Base-by-base conservation (phyloP, 23 red algal genomes). In the Gracilaria caudata region DNA sequence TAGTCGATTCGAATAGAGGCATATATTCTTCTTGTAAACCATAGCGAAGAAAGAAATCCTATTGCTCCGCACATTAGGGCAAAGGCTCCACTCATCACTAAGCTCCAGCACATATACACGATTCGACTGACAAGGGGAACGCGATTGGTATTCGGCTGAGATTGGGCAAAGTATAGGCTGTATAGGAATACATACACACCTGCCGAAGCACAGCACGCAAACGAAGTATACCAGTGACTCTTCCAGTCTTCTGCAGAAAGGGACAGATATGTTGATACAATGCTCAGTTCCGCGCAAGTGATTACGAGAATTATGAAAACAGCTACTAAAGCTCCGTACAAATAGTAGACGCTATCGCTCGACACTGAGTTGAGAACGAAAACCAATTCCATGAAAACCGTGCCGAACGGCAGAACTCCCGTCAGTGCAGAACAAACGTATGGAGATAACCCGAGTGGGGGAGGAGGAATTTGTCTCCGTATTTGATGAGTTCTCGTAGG, bases 161-260 rank as follows among this genome's bases (percentile, higher is more conserved):
- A 75, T 63, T 78, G 44, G 34, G 91, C 59, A 51, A 84, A 98
- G 40, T 90, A 92, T 26, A 98, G 26, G 28, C 81, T 89, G 76
- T 98, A 98, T 28, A 92, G 81, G 45, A 98, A 94, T 40, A 98
- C 87, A 35, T 92, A 98, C 43, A 92, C 43, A 10, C 96, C 96
- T 2, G 91, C 61, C 51, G 90, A 87, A 30, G 83, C 91, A 37
- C 91, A 68, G 28, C 85, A 73, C 38, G 54, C 39, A 79, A 98
- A 98, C n/a, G 87, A 81, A 7, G 91, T 77, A 33, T 98, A 59
- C 89, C 92, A 98, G 56, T 86, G 78, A 85, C 90, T 94, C 57
- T 47, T 51, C 83, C 90, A 98, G 68, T 98, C 92, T 73, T 98
- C 96, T 37, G 83, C 73, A 21, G 88, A 79, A 46, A 98, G 82